Base-by-base conservation (phyloP, 2,329 filamentous ascomycete genomes). In the Epichloe amarillans region DNA sequence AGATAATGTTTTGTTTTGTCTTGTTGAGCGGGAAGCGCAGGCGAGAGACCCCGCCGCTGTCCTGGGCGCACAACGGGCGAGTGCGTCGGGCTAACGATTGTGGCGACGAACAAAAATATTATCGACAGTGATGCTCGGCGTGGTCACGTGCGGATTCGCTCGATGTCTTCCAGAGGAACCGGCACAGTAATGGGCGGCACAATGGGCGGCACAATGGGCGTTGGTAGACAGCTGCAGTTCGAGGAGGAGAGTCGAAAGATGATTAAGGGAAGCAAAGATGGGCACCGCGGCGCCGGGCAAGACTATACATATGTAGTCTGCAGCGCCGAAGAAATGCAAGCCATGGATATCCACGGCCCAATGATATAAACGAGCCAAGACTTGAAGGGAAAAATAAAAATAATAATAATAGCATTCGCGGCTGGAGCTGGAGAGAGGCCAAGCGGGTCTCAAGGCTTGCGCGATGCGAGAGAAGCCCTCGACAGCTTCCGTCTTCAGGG, bases 221-320 rank as follows among this genome's bases (percentile, higher is more conserved):
- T 21, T 49, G 47, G 26, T 8, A 19, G 47, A 39, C 47, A 43
- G 47, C 19, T 33, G 47, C 39, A 12, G 23, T 42, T 43, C n/a
- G 30, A 41, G 40, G 46, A 42, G 17, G 42, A 47, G 35, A 35
- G 41, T 46, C 40, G 23, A 46, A 1, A 48, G 43, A 33, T 10
- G 12, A 38, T 56, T 51, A 53, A 55, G 55, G 48, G 50, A 55
- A 54, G 55, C 19, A 56, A 55, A 52, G 53, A 55, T 55, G 52
- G 39, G 52, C 53, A 52, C 21, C 17, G 38, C 37, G 26, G 47
- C 46, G n/a, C 8, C 46, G 46, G 49, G 46, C 41, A 45, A 42
- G 46, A 51, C 35, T 46, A 36, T 36, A 26, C 23, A 7, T 26
- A 21, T 4, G 4, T 21, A 39, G 37, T 26, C 39, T 14, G 30